These are phyloP conservation scores for Platanus orientalis DNA, from an alignment of 164 flowering plant species.

Conservation along the genomic window DNA sequence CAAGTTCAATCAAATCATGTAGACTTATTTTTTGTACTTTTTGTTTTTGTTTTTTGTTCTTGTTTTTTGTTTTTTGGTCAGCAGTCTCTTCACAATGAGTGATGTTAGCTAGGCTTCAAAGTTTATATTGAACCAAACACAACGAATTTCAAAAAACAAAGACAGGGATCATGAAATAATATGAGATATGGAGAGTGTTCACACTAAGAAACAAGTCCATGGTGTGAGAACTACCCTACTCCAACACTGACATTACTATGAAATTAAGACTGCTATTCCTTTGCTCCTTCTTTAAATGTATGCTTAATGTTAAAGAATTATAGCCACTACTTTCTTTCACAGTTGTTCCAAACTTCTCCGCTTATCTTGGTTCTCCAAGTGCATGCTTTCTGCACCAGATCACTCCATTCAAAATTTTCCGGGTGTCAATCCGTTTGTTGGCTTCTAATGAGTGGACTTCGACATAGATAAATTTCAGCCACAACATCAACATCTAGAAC, in stretches of 20 bases:
- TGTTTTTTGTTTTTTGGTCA: no score
- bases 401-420: background rate
- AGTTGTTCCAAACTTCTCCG: constrained; percentile 1
- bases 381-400: constrained; percentile 3
- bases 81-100: background rate
- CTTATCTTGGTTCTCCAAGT: background rate
- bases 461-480: no score
- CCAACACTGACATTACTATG: no score
- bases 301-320: background rate
- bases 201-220: constrained; percentile 13
- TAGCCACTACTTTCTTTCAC: constrained; percentile 9
- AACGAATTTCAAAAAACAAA: background rate
- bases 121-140: constrained; percentile 3
- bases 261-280: background rate
- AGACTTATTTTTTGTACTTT: no score
- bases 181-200: background rate
- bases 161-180: constrained; percentile 17
- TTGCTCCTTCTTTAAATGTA: background rate
- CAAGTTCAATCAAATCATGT: background rate
- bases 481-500: background rate
- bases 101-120: constrained; percentile 1
- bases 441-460: no score
- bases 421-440: constrained; percentile 2
- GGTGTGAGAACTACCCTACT: constrained; percentile 8
- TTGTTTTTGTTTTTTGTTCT: no score